Conservation (phyloP, 75 land plant species). For the Pinus tabuliformis region DNA sequence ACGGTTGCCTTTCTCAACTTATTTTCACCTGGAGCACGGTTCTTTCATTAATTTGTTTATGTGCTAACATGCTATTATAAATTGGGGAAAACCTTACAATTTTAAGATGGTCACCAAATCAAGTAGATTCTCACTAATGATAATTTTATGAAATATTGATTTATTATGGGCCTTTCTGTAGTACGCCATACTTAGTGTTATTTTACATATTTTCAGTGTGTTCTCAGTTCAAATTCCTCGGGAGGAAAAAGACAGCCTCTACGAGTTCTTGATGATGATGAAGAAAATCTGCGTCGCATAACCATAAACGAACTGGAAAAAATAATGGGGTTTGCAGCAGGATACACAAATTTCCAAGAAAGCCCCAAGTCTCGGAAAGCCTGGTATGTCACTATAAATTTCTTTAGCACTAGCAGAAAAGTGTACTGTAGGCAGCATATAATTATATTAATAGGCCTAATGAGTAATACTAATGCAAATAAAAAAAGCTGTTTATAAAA, state of each 20-base stretch:
- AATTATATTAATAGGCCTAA: too few relatives aligned
- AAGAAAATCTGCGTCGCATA: slow-evolving; percentile 13
- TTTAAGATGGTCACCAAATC: too few relatives aligned
- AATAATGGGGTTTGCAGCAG: slow-evolving; percentile 25
- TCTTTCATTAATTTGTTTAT: too few relatives aligned
- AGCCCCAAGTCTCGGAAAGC: not conserved
- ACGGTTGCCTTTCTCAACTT: too few relatives aligned
- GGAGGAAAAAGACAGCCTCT: slow-evolving; percentile 7
- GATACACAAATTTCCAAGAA: slow-evolving; percentile 17
- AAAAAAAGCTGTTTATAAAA: too few relatives aligned
- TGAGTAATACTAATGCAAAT: too few relatives aligned
- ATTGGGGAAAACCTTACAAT: not conserved
- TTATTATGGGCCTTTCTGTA: too few relatives aligned
- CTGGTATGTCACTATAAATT: not conserved
- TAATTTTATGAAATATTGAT: not conserved
- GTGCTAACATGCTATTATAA: slow-evolving; percentile 3
- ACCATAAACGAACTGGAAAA: slow-evolving; percentile 11
- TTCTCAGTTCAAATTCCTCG: slow-evolving; percentile 15
- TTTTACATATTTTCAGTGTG: slow-evolving; percentile 17
- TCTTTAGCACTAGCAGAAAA: too few relatives aligned
- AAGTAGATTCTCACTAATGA: not conserved
- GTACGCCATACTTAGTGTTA: too few relatives aligned
- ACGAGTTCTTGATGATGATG: slow-evolving; percentile 6
- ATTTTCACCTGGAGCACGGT: too few relatives aligned
- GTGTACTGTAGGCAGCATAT: too few relatives aligned